Conservation (phyloP, 1,284 basidiomycete species). For the Puccinia brachypodii region DNA sequence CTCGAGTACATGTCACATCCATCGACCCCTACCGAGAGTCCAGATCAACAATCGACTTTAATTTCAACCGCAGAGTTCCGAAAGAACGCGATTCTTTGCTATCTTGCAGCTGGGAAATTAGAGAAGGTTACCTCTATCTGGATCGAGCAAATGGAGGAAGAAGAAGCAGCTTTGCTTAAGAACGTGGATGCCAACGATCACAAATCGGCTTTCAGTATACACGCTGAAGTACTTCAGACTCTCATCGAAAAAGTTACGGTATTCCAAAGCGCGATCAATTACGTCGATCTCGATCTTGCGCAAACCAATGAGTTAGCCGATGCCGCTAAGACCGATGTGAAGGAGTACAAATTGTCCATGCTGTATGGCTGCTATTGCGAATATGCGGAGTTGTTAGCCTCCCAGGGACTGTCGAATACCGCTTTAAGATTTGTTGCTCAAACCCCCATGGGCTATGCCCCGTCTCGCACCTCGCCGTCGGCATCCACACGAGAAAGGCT, state of each 20-base stretch:
- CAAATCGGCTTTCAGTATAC: slow-evolving; percentile 74
- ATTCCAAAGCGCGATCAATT: slow-evolving; percentile 85
- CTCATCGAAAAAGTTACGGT: slow-evolving; percentile 97
- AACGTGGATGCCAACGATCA: slow-evolving; percentile 58
- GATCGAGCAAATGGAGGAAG: slow-evolving; percentile 85
- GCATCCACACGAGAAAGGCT: slow-evolving; percentile 59
- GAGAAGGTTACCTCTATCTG: slow-evolving; percentile 89
- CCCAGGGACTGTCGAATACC: slow-evolving; percentile 81
- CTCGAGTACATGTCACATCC: slow-evolving; percentile 73
- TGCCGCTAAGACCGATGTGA: slow-evolving; percentile 62
- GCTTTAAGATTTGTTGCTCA: slow-evolving; percentile 78
- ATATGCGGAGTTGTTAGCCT: slow-evolving; percentile 87
- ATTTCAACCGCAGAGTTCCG: slow-evolving; percentile 63
- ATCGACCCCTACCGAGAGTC: slow-evolving; percentile 57
- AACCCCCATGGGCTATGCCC: slow-evolving; percentile 75
- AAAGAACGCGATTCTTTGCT: slow-evolving; percentile 85
- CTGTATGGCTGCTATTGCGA: slow-evolving; percentile 94
- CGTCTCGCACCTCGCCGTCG: slow-evolving; percentile 61
- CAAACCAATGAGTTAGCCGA: slow-evolving; percentile 59
- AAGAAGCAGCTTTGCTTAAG: slow-evolving; percentile 64
- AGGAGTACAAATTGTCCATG: slow-evolving; percentile 76
- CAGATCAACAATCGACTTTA: slow-evolving; percentile 56
- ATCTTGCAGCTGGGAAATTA: slow-evolving; percentile 80
- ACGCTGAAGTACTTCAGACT: slow-evolving; percentile 83
- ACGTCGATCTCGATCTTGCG: slow-evolving; percentile 75